Percentiles rank a stretch among this genome's conserved stretches.
Conservation (phyloP, 176 grass and related monocot genomes). For the Oryza glumipatula region DNA sequence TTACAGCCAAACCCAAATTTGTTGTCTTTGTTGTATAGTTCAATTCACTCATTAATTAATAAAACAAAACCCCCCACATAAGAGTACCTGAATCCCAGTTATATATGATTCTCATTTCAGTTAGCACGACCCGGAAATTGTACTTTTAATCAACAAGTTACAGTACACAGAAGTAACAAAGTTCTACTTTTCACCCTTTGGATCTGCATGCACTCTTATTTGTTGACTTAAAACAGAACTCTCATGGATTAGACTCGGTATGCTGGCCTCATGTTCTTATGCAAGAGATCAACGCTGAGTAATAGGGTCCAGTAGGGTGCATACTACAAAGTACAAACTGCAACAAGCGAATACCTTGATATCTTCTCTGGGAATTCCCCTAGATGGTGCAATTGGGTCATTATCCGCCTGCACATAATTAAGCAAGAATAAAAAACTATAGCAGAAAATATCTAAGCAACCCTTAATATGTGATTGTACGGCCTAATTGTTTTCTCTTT, state of each 20-base stretch:
- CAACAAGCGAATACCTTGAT: slow-evolving; percentile 65
- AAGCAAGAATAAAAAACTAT: slow-evolving; percentile 28
- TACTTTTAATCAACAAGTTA: neutral
- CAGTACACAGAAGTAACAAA: neutral
- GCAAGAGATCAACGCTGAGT: neutral
- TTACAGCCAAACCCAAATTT: neutral
- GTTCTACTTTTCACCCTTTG: neutral
- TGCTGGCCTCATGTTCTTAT: neutral
- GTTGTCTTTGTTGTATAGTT: neutral
- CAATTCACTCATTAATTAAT: neutral
- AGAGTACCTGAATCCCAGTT: neutral
- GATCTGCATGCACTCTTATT: neutral
- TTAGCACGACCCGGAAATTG: neutral
- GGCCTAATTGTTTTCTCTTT: neutral
- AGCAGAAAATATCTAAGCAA: slow-evolving; percentile 25
- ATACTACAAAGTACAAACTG: slow-evolving; percentile 4
- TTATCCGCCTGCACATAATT: slow-evolving; percentile 70
- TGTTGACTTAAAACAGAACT: slow-evolving; percentile 21
- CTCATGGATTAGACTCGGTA: neutral
- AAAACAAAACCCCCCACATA: neutral
- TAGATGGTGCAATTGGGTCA: slow-evolving; percentile 96
- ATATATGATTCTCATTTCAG: slow-evolving; percentile 8
- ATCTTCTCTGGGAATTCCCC: slow-evolving; percentile 91
- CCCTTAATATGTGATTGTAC: neutral
- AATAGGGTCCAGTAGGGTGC: slow-evolving; percentile 10